Base-by-base conservation (phyloP, 352 stramenopile genomes). In the Albugo candida region DNA sequence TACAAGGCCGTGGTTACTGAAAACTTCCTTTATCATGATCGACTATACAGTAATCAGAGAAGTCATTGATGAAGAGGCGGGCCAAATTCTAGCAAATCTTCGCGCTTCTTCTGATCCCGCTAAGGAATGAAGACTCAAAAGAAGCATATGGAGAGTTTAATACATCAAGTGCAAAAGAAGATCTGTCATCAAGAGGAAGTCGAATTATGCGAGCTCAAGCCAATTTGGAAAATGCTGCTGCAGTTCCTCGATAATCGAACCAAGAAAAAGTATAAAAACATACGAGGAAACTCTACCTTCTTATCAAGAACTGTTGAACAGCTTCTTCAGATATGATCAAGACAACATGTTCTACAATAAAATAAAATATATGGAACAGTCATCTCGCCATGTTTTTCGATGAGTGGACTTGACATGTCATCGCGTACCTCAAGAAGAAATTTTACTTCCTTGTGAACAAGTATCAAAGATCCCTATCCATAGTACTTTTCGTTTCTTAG, bases 81-180 rank as follows among this genome's bases (percentile, higher is more conserved):
- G 34, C 11, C 37, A 27, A 16, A 24, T 54, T 2, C 27, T 20
- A 3, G 40, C 38, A 2, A 27, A 46, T 12, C 38, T 58, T 19
- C 45, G 40, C 27, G 18, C 16, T 13, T 41, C 34, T 18, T 8
- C 13, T 13, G 50, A 53, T 40, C 52, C 46, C 5, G 52, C 44
- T 5, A 27, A 47, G 2, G 19, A 54, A 5, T 53, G 52, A 45
- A 31, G 52, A 8, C 21, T 34, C 52, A 45, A 45, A 58, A 58
- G 42, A 18, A 31, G 4, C 36, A 38, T 11, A 16, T 48, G 1
- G 8, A 44, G 14, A 5, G 24, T 12, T 27, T 41, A 4, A 37
- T 53, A 11, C 36, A 47, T 12, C 27, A 49, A 8, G 27, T 48
- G 5, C 31, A 58, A 39, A 31, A 31, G 24, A 31, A 31, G 24